Evolutionary conservation across 768 basidiomycete species (phyloP).

Genomic region (Russula compacta): DNA sequence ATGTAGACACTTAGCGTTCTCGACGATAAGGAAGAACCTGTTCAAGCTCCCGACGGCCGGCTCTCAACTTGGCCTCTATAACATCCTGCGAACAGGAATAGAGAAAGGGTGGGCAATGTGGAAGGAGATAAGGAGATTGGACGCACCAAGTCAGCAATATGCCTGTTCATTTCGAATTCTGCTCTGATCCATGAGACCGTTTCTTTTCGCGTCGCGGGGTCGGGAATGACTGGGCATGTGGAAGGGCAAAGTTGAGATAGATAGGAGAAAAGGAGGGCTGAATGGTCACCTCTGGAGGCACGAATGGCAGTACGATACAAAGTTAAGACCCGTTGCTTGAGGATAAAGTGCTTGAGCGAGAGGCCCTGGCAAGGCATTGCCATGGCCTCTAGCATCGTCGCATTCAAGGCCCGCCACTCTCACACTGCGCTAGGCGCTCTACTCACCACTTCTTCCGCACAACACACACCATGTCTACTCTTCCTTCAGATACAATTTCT

Average conservation of each 20-base stretch:
- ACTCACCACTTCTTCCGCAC: conserved; percentile 2
- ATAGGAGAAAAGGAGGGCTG: conserved; percentile 4
- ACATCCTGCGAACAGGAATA: conserved; percentile 32
- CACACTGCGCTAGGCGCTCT: background rate
- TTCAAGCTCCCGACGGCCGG: conserved; percentile 50
- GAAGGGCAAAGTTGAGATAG: conserved; percentile 13
- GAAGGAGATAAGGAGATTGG: background rate
- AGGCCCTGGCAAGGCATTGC: conserved; percentile 11
- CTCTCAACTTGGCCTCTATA: conserved; percentile 53
- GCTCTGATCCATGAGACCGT: conserved; percentile 64
- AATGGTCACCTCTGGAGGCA: conserved; percentile 49
- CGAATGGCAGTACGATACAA: conserved; percentile 64
- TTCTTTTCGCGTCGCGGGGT: conserved; percentile 51
- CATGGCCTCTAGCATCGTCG: background rate
- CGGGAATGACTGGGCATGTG: conserved; percentile 45
- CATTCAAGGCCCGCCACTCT: conserved; percentile 17
- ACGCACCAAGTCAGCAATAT: conserved; percentile 50
- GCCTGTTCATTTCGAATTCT: conserved; percentile 57
- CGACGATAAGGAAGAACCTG: conserved; percentile 40
- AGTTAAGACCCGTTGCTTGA: conserved; percentile 48
- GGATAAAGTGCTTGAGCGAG: conserved; percentile 69
- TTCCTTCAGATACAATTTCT: background rate
- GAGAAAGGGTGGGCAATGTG: background rate
- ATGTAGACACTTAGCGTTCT: background rate
- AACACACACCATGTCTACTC: conserved; percentile 9